Base-by-base conservation (phyloP, 139 green algal species). In the Spirogloea muscicola region DNA sequence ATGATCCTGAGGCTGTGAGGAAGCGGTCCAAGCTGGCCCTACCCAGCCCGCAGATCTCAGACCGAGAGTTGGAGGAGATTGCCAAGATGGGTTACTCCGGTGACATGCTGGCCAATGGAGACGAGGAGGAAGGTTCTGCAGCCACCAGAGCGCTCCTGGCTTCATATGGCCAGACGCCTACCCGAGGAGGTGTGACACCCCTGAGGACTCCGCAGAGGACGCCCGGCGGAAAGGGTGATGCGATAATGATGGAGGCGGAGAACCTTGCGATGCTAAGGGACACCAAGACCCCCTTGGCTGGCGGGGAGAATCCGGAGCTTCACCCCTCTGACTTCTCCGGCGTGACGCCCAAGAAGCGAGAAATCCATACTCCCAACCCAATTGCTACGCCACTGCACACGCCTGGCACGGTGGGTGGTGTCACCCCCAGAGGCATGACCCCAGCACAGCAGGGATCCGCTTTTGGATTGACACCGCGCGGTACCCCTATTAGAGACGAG, bases 61-160 rank as follows among this genome's bases (percentile, higher is more conserved):
- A 98, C 57, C 84, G 84, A 33, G 94, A 98, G 85, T 88, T 98
- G 52, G 87, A 93, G 80, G 75, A 88, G 74, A 82, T 97, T 77
- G 92, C 93, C 0, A 88, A 87, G 16, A 90, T 94, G 68, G 89
- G 81, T 18, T 37, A 57, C 31, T 74, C 29, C 36, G 31, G 39
- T 52, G 82, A 84, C 37, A 36, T 87, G 44, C 43, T 68, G 27
- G 87, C 83, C 34, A 90, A 79, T 3, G 86, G 80, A 33, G 90
- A 89, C 31, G 90, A 87, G 18, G 88, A 90, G 16, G 70, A 39
- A 49, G 21, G 65, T 9, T 37, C 21, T 36, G 38, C 73, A 36
- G 83, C 57, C 31, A 86, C 74, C n/a, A 39, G 9, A 33, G 55
- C 13, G 34, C 57, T 69, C 72, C 69, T 85, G 6, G 74, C 74